A percentile compares a stretch with the other conserved stretches of the same genome.
Conservation (phyloP, 106 monocot genomes). For the Dendrobium nobile region DNA sequence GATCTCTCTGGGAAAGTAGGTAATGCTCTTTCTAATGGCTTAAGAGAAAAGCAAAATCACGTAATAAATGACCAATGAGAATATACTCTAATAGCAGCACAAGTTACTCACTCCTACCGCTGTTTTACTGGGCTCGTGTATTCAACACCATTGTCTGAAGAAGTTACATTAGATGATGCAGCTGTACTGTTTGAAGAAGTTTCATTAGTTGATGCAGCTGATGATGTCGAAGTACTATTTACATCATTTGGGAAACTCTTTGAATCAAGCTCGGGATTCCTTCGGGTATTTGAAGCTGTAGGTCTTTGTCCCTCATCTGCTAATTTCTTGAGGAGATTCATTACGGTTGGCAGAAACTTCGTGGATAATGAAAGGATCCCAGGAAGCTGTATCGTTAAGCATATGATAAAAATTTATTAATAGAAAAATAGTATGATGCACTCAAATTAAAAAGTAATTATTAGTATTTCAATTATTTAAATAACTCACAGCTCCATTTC, state of each 20-base stretch:
- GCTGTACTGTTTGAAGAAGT: constrained; percentile 49
- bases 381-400: constrained; percentile 50
- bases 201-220: constrained; percentile 46
- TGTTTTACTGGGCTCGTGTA: constrained; percentile 48
- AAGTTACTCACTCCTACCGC: constrained; percentile 8
- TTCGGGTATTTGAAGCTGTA: constrained; percentile 21
- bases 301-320: constrained; percentile 76
- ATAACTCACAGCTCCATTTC: constrained; percentile 77
- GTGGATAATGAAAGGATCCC: constrained; percentile 74
- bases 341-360: constrained; percentile 82
- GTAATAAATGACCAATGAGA: neutral
- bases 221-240: constrained; percentile 27
- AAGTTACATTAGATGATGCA: constrained; percentile 52
- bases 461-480: neutral
- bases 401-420: neutral
- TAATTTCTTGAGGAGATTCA: constrained; percentile 81
- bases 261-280: constrained; percentile 34
- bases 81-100: neutral
- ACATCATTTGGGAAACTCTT: constrained; percentile 31
- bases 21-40: neutral
- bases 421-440: neutral
- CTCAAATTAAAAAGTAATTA: neutral
- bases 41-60: neutral
- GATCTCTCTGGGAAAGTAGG: neutral
- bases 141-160: constrained; percentile 48